phyloP scores from a whole-genome alignment of 176 grass and related monocot genomes.

The Chrysopogon serrulatus region DNA sequence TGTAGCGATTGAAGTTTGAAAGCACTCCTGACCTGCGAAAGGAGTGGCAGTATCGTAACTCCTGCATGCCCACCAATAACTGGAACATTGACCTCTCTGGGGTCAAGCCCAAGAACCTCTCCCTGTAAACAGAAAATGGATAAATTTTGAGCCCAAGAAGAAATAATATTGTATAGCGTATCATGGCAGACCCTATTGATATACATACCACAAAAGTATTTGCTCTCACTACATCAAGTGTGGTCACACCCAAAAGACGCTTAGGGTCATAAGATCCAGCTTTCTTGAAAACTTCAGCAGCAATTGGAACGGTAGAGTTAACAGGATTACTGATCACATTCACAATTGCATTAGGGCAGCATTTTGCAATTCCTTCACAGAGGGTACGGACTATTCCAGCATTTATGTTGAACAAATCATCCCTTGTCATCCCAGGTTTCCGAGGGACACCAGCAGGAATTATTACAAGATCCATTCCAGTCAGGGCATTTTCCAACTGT shows the following conservation, averaged over 20 bases:
- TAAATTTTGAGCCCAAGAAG: not conserved
- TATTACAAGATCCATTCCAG: slow-evolving; percentile 89
- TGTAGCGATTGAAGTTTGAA: not conserved
- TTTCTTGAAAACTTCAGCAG: slow-evolving; percentile 88
- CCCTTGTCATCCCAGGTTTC: slow-evolving; percentile 93
- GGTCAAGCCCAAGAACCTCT: slow-evolving; percentile 81
- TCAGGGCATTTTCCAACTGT: slow-evolving; percentile 74
- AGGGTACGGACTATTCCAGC: slow-evolving; percentile 81
- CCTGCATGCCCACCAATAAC: slow-evolving; percentile 88
- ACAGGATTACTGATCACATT: slow-evolving; percentile 97
- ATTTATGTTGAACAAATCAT: slow-evolving; percentile 97
- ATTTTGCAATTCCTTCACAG: slow-evolving; percentile 79
- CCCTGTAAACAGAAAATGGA: slow-evolving; percentile 41
- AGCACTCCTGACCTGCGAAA: slow-evolving; percentile 60
- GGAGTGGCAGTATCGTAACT: slow-evolving; percentile 79
- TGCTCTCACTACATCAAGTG: slow-evolving; percentile 88
- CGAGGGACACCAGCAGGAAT: slow-evolving; percentile 89
- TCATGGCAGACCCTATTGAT: not conserved
- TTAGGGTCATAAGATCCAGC: slow-evolving; percentile 81
- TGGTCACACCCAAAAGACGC: slow-evolving; percentile 76
- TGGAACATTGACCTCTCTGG: slow-evolving; percentile 78
- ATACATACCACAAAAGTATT: slow-evolving; percentile 91
- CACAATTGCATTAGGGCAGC: slow-evolving; percentile 77
- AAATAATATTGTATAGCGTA: not conserved
- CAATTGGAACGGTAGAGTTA: slow-evolving; percentile 89